Evolutionary conservation across 352 stramenopile species (phyloP).

Genomic region (Phytopythium helicoides): DNA sequence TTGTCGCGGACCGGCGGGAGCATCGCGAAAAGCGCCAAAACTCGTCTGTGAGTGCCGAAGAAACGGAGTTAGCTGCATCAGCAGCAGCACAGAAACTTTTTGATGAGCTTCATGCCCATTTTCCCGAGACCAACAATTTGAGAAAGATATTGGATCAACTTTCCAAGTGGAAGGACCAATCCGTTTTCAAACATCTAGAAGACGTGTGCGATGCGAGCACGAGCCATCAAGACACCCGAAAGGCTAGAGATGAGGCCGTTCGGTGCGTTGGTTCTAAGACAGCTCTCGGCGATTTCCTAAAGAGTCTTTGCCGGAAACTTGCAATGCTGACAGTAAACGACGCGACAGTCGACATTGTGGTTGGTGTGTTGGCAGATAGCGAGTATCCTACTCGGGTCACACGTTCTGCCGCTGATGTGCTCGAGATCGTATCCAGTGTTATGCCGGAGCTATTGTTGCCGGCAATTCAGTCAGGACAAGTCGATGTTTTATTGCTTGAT

Average conservation of each 20-base stretch:
- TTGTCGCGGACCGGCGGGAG: slow-evolving; percentile 47
- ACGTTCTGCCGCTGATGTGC: slow-evolving; percentile 48
- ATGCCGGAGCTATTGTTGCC: slow-evolving; percentile 47
- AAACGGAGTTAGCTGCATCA: slow-evolving; percentile 13
- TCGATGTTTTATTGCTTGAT: slow-evolving; percentile 46
- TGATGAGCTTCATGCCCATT: slow-evolving; percentile 40
- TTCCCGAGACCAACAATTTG: slow-evolving; percentile 55
- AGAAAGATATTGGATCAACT: slow-evolving; percentile 64
- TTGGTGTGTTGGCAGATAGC: slow-evolving; percentile 38
- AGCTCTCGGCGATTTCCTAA: slow-evolving; percentile 70
- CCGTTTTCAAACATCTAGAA: slow-evolving; percentile 70
- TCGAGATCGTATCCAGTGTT: slow-evolving; percentile 47
- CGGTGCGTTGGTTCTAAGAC: slow-evolving; percentile 81
- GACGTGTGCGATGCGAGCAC: slow-evolving; percentile 54
- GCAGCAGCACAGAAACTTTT: slow-evolving; percentile 33
- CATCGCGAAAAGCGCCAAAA: slow-evolving; percentile 27
- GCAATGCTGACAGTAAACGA: slow-evolving; percentile 69
- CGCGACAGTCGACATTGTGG: slow-evolving; percentile 23
- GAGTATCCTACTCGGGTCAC: slow-evolving; percentile 37
- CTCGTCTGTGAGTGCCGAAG: neutral
- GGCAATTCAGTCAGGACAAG: slow-evolving; percentile 42
- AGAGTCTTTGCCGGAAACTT: slow-evolving; percentile 80
- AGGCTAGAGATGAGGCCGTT: slow-evolving; percentile 62
- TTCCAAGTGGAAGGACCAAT: slow-evolving; percentile 72
- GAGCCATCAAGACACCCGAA: slow-evolving; percentile 43